phyloP scores from a whole-genome alignment of 2,329 filamentous ascomycete genomes.

The Metarhizium brunneum region DNA sequence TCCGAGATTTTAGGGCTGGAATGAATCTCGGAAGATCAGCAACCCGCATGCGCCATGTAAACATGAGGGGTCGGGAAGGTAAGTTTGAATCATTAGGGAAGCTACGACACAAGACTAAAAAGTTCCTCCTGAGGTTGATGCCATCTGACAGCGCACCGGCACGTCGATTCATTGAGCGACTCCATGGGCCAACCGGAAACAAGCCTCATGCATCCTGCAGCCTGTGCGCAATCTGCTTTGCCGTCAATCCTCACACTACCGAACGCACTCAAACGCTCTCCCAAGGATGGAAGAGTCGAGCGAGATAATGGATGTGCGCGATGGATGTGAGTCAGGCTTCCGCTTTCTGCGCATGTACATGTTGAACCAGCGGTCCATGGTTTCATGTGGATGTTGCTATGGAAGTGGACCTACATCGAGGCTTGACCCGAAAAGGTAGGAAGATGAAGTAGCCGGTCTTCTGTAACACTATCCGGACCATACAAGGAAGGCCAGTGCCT shows the following conservation, averaged over 20 bases:
- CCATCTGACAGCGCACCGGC: too few relatives aligned
- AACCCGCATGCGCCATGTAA: not conserved
- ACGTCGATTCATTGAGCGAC: too few relatives aligned
- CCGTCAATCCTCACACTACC: too few relatives aligned
- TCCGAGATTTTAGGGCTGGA: not conserved
- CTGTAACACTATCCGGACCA: not conserved
- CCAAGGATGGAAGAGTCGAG: too few relatives aligned
- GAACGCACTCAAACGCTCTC: too few relatives aligned
- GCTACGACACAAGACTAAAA: not conserved
- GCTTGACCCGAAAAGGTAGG: not conserved
- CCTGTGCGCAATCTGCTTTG: too few relatives aligned
- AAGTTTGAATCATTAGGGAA: not conserved
- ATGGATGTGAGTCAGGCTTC: not conserved
- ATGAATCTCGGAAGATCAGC: not conserved
- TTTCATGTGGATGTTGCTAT: not conserved
- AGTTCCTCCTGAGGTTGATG: not conserved
- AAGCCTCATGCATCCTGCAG: too few relatives aligned
- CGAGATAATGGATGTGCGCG: too few relatives aligned
- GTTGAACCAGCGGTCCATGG: not conserved
- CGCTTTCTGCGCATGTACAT: not conserved
- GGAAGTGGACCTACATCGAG: not conserved
- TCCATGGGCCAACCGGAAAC: too few relatives aligned
- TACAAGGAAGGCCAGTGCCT: not conserved
- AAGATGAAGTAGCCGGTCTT: not conserved
- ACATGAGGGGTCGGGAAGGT: too few relatives aligned